Base-by-base conservation (phyloP, 1,139 yeast genomes). In the Kodamaea derodonti region DNA sequence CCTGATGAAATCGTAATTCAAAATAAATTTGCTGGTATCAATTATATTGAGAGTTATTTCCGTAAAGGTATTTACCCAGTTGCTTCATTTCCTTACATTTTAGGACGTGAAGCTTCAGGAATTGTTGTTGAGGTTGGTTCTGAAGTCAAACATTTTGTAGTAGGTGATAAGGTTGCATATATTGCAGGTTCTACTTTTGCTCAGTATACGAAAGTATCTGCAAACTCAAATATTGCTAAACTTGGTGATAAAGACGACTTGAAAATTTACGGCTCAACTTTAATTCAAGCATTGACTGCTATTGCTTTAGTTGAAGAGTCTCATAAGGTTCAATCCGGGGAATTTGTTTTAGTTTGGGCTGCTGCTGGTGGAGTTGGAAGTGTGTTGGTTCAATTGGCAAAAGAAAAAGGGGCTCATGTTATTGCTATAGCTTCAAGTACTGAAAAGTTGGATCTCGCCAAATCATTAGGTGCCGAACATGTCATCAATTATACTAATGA, bases 301-400 rank as follows among this genome's bases (percentile, higher is more conserved):
- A 60, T 83, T 46, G 73, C 92, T 0, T 76, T 88, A 40, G 61
- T 77, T 29, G 63, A 70, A 29, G 90, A 84, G 44, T 74, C 92
- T 0, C 78, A 84, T 54, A 52, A 65, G 3, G 84, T 87, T 24
- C 53, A 83, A 51, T 65, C 71, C 51, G 88, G 77, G 34, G 96
- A 90, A 41, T 72, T 59, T 45, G 72, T 83, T 27, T 66, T 88
- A 35, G 80, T 86, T 24, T 87, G 90, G 69, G 97, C 97, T 2
- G 95, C 95, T 13, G 95, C 96, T 7, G 97, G 97, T 33, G 96
- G 97, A 38, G 92, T 85, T 33, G 97, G 97, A 2, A 69, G 75
- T 35, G 47, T 85, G 12, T 58, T 86, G 36, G 69, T 71, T 29
- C 96, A 87, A 58, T 61, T 87, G 57, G 62, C 80, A 34, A 54